Evolutionary conservation across 2,329 filamentous ascomycete species (phyloP).

Genomic region (Harringtonia aguacate): DNA sequence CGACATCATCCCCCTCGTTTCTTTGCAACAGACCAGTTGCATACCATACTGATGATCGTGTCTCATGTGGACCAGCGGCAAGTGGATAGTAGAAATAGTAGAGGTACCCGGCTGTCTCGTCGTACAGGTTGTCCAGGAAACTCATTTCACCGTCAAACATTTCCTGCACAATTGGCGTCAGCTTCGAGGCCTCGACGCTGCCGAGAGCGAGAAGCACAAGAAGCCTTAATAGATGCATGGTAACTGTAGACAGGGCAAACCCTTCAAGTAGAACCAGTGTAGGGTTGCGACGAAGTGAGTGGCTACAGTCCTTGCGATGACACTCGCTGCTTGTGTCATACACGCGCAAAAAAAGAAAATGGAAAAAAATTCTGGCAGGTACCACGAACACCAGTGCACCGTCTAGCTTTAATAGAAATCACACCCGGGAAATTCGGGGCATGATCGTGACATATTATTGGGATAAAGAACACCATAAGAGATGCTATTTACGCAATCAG

Average conservation of each 20-base stretch:
- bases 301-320: no score
- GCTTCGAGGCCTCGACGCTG: not conserved
- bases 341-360: no score
- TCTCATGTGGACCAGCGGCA: slow-evolving; percentile 45
- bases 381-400: no score
- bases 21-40: slow-evolving; percentile 45
- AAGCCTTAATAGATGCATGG: not conserved
- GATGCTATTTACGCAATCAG: no score
- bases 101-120: slow-evolving; percentile 38
- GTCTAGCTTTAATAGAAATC: no score
- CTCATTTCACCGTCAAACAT: slow-evolving; percentile 40
- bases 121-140: slow-evolving; percentile 45
- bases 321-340: no score
- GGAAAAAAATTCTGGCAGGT: no score
- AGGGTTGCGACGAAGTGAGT: no score
- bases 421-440: no score
- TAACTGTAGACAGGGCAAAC: not conserved
- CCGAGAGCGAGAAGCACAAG: not conserved
- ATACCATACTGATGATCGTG: slow-evolving; percentile 48
- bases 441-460: no score
- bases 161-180: slow-evolving; percentile 16
- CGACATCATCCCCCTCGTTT: slow-evolving; percentile 26
- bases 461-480: no score
- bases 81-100: slow-evolving; percentile 32
- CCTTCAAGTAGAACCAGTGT: no score